Base-by-base conservation (phyloP, 768 basidiomycete genomes). In the Mycena albidolilacea region DNA sequence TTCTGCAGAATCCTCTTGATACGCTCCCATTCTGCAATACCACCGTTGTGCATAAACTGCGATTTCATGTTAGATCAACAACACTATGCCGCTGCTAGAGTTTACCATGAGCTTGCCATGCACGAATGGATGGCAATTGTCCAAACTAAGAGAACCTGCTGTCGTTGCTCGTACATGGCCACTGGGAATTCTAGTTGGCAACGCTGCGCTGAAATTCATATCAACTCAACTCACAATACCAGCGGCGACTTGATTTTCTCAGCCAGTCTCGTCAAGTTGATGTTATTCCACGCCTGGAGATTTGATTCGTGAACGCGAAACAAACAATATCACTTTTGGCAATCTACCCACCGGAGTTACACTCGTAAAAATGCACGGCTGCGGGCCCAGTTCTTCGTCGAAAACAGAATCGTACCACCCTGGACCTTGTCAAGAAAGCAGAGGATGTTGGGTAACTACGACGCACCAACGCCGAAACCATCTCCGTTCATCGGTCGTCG, bases 31-130 rank as follows among this genome's bases (percentile, higher is more conserved):
- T 95, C 91, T 54, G 94, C 91, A 67, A 99, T 94, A n/a, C 91
- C 92, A 66, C 97, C 97, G 75, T 98, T 99, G 81, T 97, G 97
- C 97, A 98, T 98, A 84, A 95, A 98, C 96, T 97, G 75, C 5
- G 23, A 55, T 48, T 59, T 59, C 71, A 43, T 43, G n/a, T n/a
- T n/a, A 21, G 37, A 44, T 57, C 62, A 63, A 67, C 55, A 61
- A 52, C 3, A 17, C 35, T 6, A 9, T 52, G 17, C 0, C 10
- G 21, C 11, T 10, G 48, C 37, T 15, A 10, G 3, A 21, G 15
- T 5, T 76, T 78, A 96, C 97, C 95, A 98, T 98, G 60, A 99
- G 84, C 79, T 94, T 96, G 11, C 94, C 95, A 78, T 95, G 92
- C 50, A 91, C 90, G 83, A 97, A 99, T 7, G 98, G 98, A 83